Percentiles rank a stretch among this genome's conserved stretches.
Evolutionary conservation across 23 red algal species (phyloP).

Genomic region (Gracilaria gracilis): DNA sequence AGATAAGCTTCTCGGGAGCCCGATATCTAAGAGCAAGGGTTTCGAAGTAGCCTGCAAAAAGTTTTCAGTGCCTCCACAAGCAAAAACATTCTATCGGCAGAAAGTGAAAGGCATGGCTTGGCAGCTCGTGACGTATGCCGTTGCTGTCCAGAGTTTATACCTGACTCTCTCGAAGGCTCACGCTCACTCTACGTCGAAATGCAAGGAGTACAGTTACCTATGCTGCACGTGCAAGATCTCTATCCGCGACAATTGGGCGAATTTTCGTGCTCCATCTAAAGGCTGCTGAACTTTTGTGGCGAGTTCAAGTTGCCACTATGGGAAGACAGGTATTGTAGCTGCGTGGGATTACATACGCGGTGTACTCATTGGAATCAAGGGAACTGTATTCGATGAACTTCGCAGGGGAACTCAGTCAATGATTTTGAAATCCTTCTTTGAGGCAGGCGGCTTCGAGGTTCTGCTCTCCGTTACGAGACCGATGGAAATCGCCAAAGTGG

Average conservation of each 20-base stretch:
- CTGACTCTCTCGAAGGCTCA: constrained; percentile 55
- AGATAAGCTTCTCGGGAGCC: constrained; percentile 15
- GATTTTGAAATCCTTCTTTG: constrained; percentile 74
- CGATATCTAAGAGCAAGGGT: constrained; percentile 11
- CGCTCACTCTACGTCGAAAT: constrained; percentile 18
- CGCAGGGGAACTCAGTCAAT: constrained; percentile 55
- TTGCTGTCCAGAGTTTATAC: constrained; percentile 69
- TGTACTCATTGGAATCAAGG: constrained; percentile 61
- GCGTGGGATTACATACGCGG: constrained; percentile 86
- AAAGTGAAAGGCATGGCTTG: constrained; percentile 69
- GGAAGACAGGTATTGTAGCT: constrained; percentile 46
- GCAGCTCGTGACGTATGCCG: constrained; percentile 73
- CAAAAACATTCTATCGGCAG: constrained; percentile 14
- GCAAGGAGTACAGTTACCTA: constrained; percentile 25
- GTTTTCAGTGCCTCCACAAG: constrained; percentile 42
- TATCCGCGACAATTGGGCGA: constrained; percentile 62
- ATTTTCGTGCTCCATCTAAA: constrained; percentile 66
- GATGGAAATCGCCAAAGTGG: constrained; percentile 26
- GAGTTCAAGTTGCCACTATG: constrained; percentile 47
- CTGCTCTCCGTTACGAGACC: constrained; percentile 40
- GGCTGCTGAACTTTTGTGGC: constrained; percentile 67
- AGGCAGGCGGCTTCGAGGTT: constrained; percentile 57
- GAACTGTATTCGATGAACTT: constrained; percentile 65
- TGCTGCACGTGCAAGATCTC: constrained; percentile 46
- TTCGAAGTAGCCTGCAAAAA: constrained; percentile 48